These are phyloP conservation scores for Geoglossum cookeanum DNA, from an alignment of 2,329 filamentous ascomycete genomes.

Conservation along the genomic window DNA sequence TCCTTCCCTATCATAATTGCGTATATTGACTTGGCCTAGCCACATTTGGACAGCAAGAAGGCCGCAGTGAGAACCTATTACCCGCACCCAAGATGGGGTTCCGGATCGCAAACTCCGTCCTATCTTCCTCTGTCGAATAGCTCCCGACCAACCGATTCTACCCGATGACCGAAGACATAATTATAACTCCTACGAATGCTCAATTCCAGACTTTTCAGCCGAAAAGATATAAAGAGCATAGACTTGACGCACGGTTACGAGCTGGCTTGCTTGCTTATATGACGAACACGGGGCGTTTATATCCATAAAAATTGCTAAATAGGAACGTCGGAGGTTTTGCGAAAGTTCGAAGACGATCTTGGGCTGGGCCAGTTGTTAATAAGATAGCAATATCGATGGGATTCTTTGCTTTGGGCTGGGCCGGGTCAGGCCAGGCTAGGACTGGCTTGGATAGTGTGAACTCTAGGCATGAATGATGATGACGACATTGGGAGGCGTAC, in stretches of 20 bases:
- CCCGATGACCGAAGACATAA: not conserved
- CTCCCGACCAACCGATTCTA: not conserved
- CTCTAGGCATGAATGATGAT: constrained; percentile 1
- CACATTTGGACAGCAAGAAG: not conserved
- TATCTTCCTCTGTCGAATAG: not conserved
- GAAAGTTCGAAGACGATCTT: not conserved
- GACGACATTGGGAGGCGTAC: constrained; percentile 1
- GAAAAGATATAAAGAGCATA: not conserved
- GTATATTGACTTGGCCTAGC: not conserved
- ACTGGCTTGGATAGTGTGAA: not conserved
- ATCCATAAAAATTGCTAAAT: not conserved
- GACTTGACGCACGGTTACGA: not conserved
- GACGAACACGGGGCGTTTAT: not conserved
- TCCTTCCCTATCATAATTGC: not conserved
- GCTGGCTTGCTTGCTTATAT: not conserved
- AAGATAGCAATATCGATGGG: not conserved
- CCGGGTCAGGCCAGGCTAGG: not conserved
- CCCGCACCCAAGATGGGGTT: not conserved
- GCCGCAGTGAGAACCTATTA: not conserved
- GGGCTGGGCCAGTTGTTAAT: not conserved
- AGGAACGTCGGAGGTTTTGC: not conserved
- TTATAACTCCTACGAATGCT: not conserved
- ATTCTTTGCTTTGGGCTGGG: not conserved
- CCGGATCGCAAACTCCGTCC: not conserved
- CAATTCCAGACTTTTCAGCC: not conserved